Conservation (phyloP, 306 rosid genomes). For the Nissolia schottii region DNA sequence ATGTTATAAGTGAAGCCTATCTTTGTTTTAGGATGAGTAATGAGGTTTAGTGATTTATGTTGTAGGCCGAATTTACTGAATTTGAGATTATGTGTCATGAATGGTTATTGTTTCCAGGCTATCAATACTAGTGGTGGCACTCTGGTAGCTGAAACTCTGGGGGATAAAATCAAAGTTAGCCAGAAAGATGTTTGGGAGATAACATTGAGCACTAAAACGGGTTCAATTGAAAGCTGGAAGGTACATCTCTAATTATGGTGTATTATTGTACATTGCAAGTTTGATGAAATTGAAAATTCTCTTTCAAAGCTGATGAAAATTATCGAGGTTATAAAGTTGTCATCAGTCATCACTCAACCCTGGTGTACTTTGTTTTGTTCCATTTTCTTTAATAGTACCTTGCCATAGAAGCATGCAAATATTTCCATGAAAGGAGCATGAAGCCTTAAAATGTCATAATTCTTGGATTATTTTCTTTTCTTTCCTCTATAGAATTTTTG, state of each 20-base stretch:
- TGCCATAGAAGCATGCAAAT: too few species aligned
- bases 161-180: constrained; percentile 52
- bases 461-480: background rate
- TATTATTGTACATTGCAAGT: background rate
- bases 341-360: background rate
- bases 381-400: background rate
- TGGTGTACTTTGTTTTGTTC: background rate
- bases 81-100: constrained; percentile 13
- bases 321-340: background rate
- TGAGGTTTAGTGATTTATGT: constrained; percentile 9
- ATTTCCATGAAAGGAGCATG: background rate
- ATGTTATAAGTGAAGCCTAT: background rate
- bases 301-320: too few species aligned
- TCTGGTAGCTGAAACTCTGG: constrained; percentile 42
- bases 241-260: constrained; percentile 30
- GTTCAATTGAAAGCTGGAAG: constrained; percentile 86
- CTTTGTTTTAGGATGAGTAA: background rate
- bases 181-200: constrained; percentile 70
- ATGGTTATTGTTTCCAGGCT: constrained; percentile 46
- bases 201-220: constrained; percentile 54
- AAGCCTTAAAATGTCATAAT: background rate
- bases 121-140: constrained; percentile 38
- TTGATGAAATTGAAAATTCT: background rate
- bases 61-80: background rate
- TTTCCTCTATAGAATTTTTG: background rate